Evolutionary conservation across 805 yeast genomes (phyloP).

Genomic region (Starmerella stellata): DNA sequence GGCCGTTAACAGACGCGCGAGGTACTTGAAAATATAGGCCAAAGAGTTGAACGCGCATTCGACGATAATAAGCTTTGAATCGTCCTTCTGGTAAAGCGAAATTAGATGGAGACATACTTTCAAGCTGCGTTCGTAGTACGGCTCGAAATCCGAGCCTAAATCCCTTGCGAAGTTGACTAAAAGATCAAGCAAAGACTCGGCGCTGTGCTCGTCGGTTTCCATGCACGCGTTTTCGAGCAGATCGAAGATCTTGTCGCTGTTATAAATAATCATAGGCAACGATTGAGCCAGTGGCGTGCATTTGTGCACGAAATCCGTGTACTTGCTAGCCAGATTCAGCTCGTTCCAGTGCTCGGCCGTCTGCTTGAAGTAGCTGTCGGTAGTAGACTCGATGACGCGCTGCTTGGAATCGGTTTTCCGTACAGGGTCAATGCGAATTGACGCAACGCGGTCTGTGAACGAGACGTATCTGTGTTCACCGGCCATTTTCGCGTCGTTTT

Average conservation of each 20-base stretch:
- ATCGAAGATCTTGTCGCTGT: constrained; percentile 43
- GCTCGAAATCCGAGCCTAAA: constrained; percentile 76
- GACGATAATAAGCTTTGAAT: constrained; percentile 37
- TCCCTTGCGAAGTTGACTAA: constrained; percentile 79
- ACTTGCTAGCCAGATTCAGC: constrained; percentile 56
- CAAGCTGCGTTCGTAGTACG: constrained; percentile 41
- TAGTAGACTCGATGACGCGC: constrained; percentile 17
- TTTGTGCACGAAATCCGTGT: constrained; percentile 41
- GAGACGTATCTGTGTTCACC: constrained; percentile 33
- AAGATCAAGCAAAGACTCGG: constrained; percentile 66
- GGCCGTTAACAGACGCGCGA: constrained; percentile 43
- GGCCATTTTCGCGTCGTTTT: constrained; percentile 2
- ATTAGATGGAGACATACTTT: constrained; percentile 34
- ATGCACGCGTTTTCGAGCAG: constrained; percentile 31
- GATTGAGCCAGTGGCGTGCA: constrained; percentile 43
- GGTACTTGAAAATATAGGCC: constrained; percentile 78
- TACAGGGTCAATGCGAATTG: constrained; percentile 62
- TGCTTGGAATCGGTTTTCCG: constrained; percentile 19
- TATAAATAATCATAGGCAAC: constrained; percentile 62
- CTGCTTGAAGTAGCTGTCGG: constrained; percentile 54
- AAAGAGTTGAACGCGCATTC: constrained; percentile 74
- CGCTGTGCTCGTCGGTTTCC: constrained; percentile 46
- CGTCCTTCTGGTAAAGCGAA: constrained; percentile 22
- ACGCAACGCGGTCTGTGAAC: constrained; percentile 68
- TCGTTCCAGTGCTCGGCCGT: constrained; percentile 78